Conservation (phyloP, 2,329 filamentous ascomycete genomes). For the Aspergillus aculeatinus region DNA sequence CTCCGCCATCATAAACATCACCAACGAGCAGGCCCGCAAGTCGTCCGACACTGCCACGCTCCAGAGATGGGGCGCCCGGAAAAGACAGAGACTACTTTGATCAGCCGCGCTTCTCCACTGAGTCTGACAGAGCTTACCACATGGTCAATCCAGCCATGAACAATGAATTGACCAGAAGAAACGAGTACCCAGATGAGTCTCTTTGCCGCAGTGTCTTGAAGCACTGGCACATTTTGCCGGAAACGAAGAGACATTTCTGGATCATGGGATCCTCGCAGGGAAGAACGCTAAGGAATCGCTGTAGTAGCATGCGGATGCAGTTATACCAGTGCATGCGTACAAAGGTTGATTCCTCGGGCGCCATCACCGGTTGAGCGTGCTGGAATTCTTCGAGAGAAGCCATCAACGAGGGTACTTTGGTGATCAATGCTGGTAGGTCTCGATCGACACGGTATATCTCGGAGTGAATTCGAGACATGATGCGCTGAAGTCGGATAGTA, state of each 20-base stretch:
- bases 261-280: conserved; percentile 13
- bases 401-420: conserved; percentile 17
- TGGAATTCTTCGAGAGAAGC: conserved; percentile 15
- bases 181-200: conserved; percentile 94
- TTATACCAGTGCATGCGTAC: conserved; percentile 27
- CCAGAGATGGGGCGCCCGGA: conserved; percentile 21
- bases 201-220: conserved; percentile 80
- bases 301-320: conserved; percentile 15
- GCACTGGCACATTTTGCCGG: conserved; percentile 24
- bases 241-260: conserved; percentile 14
- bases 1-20: conserved; percentile 25
- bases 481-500: conserved; percentile 17
- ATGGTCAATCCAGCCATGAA: conserved; percentile 92
- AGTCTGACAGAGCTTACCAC: conserved; percentile 65
- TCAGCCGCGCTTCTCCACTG: conserved; percentile 59
- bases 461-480: conserved; percentile 19
- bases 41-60: conserved; percentile 21
- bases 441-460: conserved; percentile 20
- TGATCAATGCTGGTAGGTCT: neutral
- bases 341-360: conserved; percentile 18
- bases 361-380: conserved; percentile 9
- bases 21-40: conserved; percentile 22
- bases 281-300: conserved; percentile 20
- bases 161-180: conserved; percentile 93
- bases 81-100: conserved; percentile 19